Evolutionary conservation across 257 asterid species (phyloP), one percentile per base, ranked within the genome.

Genomic region (Nicotiana attenuata): DNA sequence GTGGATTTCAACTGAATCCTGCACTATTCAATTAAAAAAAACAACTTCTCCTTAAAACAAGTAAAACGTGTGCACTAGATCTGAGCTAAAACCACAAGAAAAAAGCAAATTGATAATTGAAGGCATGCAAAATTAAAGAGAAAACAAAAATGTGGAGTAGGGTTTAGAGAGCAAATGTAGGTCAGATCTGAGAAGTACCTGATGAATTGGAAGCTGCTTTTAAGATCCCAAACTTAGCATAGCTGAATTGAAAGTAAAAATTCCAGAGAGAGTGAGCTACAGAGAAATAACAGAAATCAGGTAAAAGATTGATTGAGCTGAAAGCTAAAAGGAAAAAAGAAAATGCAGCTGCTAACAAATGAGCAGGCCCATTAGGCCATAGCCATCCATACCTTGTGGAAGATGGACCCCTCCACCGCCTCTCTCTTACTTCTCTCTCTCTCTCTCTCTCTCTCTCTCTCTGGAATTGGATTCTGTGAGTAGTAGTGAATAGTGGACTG

Each of bases 121-220:
- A 81, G 86, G 84, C 56, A 86, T 77, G 41, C 61, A 73, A 47
- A 47, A 73, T 47, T 47, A 73, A 8, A 71, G 57, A 29, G 1
- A 45, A 41, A 41, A 41, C 6, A 68, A n/a, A n/a, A n/a, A n/a
- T 26, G 55, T 7, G 33, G 65, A 77, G 79, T 47, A 7, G 83
- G 53, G 67, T 60, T 81, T 53, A 24, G 47, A 50, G 86, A 22
- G 80, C 64, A 86, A 71, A 89, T 86, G 92, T 73, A 82, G 86
- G 24, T 86, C 92, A 94, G 98, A 94, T 92, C 97, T 94, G 91
- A 84, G 81, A 85, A 67, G 83, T 80, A 89, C 97, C 93, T 86
- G 84, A 75, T 76, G 76, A 88, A 80, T 9, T 5, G 22, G 68
- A 81, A 79, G 81, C 41, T 38, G 35, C 38, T 75, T 2, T 45